These are phyloP conservation scores for Bacidia gigantensis DNA, from an alignment of 495 filamentous ascomycete species.

Conservation along the genomic window DNA sequence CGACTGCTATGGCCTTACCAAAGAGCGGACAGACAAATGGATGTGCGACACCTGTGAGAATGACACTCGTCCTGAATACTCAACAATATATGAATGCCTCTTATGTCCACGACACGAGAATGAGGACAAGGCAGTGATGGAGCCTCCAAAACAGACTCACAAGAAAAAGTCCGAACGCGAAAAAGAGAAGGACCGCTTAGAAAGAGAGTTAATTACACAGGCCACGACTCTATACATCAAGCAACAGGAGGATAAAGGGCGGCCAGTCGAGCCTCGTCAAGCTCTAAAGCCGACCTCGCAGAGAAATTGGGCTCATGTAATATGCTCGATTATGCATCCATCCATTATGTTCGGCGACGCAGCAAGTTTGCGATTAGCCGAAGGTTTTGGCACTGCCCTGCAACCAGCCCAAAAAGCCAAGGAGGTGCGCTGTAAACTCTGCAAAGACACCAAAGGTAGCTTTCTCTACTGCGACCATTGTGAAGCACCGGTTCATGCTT, in stretches of 20 bases:
- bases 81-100: constrained; percentile 82
- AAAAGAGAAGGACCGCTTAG: constrained; percentile 70
- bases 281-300: constrained; percentile 81
- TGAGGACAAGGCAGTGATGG: constrained; percentile 69
- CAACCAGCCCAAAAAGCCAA: constrained; percentile 43
- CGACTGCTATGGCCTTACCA: constrained; percentile 74
- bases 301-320: constrained; percentile 98
- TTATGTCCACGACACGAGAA: constrained; percentile 60
- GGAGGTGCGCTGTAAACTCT: constrained; percentile 64
- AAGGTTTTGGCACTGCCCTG: constrained; percentile 73
- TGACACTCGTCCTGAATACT: constrained; percentile 73
- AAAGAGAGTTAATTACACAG: constrained; percentile 63
- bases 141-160: constrained; percentile 66
- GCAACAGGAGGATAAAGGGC: constrained; percentile 67
- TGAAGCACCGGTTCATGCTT: constrained; percentile 68
- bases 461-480: constrained; percentile 77
- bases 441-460: constrained; percentile 58
- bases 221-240: constrained; percentile 66
- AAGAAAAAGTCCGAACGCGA: constrained; percentile 94
- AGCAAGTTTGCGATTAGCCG: constrained; percentile 62
- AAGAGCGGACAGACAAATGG: constrained; percentile 70
- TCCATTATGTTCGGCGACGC: constrained; percentile 85
- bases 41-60: constrained; percentile 91
- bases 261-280: constrained; percentile 72
- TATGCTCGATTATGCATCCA: constrained; percentile 79